Evolutionary conservation across 768 basidiomycete species (phyloP), one percentile per base, ranked within the genome.

Genomic region (Termitomyces sp.): DNA sequence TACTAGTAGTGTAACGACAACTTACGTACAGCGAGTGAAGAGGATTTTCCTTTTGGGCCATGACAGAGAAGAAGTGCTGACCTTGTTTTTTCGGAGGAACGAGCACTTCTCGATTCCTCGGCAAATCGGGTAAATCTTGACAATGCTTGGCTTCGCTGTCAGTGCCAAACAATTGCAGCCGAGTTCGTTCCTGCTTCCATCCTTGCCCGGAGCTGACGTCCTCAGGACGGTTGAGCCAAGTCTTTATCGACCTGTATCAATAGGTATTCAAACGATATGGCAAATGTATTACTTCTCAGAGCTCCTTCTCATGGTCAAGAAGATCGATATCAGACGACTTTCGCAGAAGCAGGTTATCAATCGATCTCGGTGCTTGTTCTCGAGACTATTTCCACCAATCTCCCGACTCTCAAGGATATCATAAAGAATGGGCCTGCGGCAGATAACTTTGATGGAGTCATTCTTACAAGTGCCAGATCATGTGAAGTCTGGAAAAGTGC

Each of bases 381-480:
- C 48, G 86, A 92, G 70, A 92, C 92, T 0, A 73, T 77, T 7
- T 71, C 83, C 48, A 78, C 79, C 20, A 84, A 91, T 65, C 61
- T 81, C 11, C 68, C 77, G 0, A 51, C 60, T 12, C 79, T 96
- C 12, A 68, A 71, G 34, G 64, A 72, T 15, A 71, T 81, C 54
- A 71, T 91, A 17, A 56, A 64, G 1, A 46, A 60, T 7, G 83
- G 82, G 0, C 79, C 83, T 2, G 56, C 29, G 2, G 29, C 46
- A 11, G 62, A 69, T 20, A 65, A 62, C 20, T 74, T 82, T 60
- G 72, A 71, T 7, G 93, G 88, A 5, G 87, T 93, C 6, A 81
- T 95, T 51, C 68, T 95, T 25, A 96, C 94, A 3, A 94, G 92
- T 67, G 86, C 83, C 36, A 78, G 94, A 32, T 85, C 88, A 0